A percentile compares a stretch with the other conserved stretches of the same genome.
phyloP scores from a whole-genome alignment of 1,139 yeast species.

The Suhomyces ambrosiae region DNA sequence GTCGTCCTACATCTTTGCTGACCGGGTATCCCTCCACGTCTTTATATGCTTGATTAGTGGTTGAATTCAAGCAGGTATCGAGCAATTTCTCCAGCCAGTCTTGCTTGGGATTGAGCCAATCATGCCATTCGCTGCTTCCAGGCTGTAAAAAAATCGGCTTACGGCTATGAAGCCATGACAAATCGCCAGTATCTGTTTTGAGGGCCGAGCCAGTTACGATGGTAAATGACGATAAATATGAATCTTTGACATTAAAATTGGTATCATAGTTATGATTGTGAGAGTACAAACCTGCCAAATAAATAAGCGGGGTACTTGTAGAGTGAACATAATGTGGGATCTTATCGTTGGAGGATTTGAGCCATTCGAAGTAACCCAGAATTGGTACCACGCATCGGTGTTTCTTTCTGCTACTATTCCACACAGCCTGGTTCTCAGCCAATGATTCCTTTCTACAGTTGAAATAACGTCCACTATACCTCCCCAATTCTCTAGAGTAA shows the following conservation, averaged over 20 bases:
- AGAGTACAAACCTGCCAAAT: constrained; percentile 71
- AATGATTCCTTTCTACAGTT: constrained; percentile 68
- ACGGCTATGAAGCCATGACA: constrained; percentile 72
- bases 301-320: constrained; percentile 53
- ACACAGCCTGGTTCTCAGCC: constrained; percentile 42
- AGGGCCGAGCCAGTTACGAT: constrained; percentile 75
- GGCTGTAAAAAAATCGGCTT: constrained; percentile 76
- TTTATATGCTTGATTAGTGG: constrained; percentile 42
- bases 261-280: constrained; percentile 40
- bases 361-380: constrained; percentile 89
- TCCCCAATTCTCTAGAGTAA: constrained; percentile 35
- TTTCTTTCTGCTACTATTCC: constrained; percentile 48
- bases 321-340: constrained; percentile 68
- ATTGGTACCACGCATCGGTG: constrained; percentile 72
- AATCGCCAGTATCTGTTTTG: constrained; percentile 37
- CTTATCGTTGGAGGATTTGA: constrained; percentile 37
- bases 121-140: constrained; percentile 53
- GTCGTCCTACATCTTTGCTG: constrained; percentile 64
- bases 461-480: constrained; percentile 42
- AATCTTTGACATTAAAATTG: constrained; percentile 24
- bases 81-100: constrained; percentile 42
- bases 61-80: constrained; percentile 38
- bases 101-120: constrained; percentile 60
- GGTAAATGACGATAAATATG: constrained; percentile 57
- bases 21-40: constrained; percentile 58